These are phyloP conservation scores for Physcia stellaris DNA, from an alignment of 495 filamentous ascomycete genomes.

Conservation along the genomic window DNA sequence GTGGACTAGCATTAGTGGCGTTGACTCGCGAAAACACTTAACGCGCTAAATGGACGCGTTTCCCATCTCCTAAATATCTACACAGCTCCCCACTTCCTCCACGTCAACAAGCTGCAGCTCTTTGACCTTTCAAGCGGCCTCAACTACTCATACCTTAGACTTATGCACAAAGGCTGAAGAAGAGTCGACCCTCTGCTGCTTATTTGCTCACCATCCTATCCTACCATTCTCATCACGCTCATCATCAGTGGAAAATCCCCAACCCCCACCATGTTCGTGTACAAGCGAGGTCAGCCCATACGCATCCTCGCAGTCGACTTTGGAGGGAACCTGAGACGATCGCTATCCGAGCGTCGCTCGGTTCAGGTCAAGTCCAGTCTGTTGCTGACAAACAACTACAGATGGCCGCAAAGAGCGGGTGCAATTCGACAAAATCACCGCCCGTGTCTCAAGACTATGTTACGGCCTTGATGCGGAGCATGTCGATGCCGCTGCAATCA, in stretches of 20 bases:
- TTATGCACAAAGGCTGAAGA: background rate
- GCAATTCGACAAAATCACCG: slow-evolving; percentile 99
- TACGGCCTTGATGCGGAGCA: slow-evolving; percentile 94
- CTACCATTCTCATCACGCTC: background rate
- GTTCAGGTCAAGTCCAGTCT: slow-evolving; percentile 1
- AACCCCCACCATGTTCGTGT: slow-evolving; percentile 47
- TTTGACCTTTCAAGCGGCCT: background rate
- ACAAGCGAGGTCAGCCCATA: slow-evolving; percentile 49
- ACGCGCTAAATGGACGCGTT: background rate
- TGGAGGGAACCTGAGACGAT: background rate
- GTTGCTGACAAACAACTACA: slow-evolving; percentile 26
- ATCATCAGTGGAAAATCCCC: background rate
- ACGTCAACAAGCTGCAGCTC: background rate
- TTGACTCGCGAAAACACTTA: background rate
- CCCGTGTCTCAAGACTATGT: slow-evolving; percentile 90
- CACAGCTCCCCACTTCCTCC: background rate
- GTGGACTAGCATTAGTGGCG: too few species aligned
- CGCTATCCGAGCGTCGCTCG: background rate
- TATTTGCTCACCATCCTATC: background rate
- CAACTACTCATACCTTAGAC: background rate
- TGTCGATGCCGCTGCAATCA: slow-evolving; percentile 95
- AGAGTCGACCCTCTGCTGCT: background rate
- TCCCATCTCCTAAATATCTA: background rate
- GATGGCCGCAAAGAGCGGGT: slow-evolving; percentile 99
- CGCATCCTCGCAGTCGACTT: slow-evolving; percentile 2